Base-by-base conservation (phyloP, 2,329 filamentous ascomycete species). In the Ophiostoma sp. region DNA sequence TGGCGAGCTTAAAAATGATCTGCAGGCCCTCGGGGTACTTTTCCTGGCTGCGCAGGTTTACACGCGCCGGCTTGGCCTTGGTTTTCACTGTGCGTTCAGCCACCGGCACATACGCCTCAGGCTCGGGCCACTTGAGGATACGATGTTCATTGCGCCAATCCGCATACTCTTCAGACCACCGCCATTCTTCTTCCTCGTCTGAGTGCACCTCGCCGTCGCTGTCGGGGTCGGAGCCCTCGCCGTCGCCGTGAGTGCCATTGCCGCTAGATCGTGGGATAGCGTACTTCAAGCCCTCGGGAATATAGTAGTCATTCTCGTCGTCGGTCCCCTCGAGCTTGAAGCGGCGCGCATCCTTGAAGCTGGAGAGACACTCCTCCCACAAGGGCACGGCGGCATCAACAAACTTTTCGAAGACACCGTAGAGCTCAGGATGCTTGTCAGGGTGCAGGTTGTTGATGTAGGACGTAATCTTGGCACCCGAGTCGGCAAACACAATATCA, bases 1-100 rank as follows among this genome's bases (percentile, higher is more conserved):
- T 83, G 1, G 85, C 81, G 71, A 90, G 78, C 73, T 89, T 89
- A 44, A 89, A 82, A 65, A 90, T 86, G 47, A 90, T 75, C 72
- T 90, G 87, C 3, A 89, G 73, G 2, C 83, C 69, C 2, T 70
- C 36, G 9, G 69, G 70, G 27, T 69, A 71, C 11, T 27, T 9
- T 7, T 49, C 49, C 5, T 36, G 9, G 49, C 65, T 27, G 16
- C 12, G n/a, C 5, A 72, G 52, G 47, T 71, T 38, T 3, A 69
- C 66, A 9, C 62, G 67, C 9, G 5, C 11, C n/a, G 3, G 8
- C 9, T 5, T 27, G 41, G 55, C 47, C 5, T 4, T 18, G 40
- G 18, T 27, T 4, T 65, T 44, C 12, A 41, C 47, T 38, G 8
- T 14, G n/a, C 63, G 52, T 18, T 66, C 36, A 18, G 49, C 65